Base-by-base conservation (phyloP, 1,284 basidiomycete species). In the Ceratobasidium papillatum region DNA sequence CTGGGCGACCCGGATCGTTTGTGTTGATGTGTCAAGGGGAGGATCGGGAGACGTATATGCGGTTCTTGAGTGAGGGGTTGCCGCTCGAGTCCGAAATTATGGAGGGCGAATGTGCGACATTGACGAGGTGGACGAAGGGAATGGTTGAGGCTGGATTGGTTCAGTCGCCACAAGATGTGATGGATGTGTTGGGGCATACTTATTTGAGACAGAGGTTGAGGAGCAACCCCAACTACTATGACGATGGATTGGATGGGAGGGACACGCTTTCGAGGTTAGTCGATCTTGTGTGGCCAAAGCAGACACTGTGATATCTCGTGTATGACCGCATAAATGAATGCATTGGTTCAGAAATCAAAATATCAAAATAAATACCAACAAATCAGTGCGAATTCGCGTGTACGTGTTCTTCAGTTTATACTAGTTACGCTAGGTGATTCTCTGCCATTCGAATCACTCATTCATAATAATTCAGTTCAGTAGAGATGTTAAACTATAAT, bases 151-250 rank as follows among this genome's bases (percentile, higher is more conserved):
- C 82, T 22, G 83, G 84, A 2, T 78, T 80, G 12, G 84, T 90
- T 77, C 78, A 84, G 52, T 82, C 86, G 61, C 90, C 87, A 79
- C 89, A 94, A 78, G 90, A 94, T 78, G 83, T 90, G 52, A 86
- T 95, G 76, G 93, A 96, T 79, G 83, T 87, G 5, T 82, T 98
- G 45, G 91, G 91, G 0, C 95, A 91, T 83, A 96, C 96, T 8
- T 95, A 92, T 82, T 85, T 98, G 38, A 86, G 89, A 7, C 85
- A 87, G 63, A 87, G 96, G 76, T 81, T 95, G 66, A 84, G 84
- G 74, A 89, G 85, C 77, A 99, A 99, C 82, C 96, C 97, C 12
- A 88, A 88, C 0, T 99, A 93, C 83, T 99, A 99, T 81, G 91
- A 90, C 75, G 68, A 81, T 59, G 51, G 80, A 74, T 75, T 84